Evolutionary conservation across 331 rosid species (phyloP).

Genomic region (Cydonia oblonga): DNA sequence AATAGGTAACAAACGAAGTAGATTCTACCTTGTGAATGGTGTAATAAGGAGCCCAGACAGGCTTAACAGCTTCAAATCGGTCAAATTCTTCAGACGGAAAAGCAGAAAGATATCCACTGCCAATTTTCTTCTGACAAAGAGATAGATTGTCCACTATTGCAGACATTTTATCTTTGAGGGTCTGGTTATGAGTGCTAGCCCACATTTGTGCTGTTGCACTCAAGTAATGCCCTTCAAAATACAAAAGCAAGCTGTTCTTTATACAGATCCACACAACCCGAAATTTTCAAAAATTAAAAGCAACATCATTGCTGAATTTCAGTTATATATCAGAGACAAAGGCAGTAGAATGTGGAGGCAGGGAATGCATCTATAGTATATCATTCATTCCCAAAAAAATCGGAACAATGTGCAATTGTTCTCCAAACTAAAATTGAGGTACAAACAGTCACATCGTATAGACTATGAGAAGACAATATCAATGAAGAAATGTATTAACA

Average conservation of each 20-base stretch:
- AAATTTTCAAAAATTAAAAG: not conserved
- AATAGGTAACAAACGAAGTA: not conserved
- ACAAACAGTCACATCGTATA: not conserved
- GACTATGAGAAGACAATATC: not conserved
- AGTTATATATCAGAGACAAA: not conserved
- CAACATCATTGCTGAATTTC: not conserved
- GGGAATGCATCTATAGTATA: not conserved
- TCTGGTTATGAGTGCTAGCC: conserved; percentile 64
- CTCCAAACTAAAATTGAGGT: not conserved
- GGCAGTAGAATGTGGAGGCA: not conserved
- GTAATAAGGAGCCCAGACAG: conserved; percentile 95
- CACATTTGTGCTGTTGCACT: conserved; percentile 82
- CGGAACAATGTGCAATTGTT: not conserved
- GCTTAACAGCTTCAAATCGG: conserved; percentile 42
- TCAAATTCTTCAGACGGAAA: conserved; percentile 70
- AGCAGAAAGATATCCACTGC: conserved; percentile 84
- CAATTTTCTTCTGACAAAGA: conserved; percentile 57
- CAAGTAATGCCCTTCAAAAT: conserved; percentile 70
- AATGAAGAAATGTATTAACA: not conserved
- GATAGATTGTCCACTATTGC: conserved; percentile 41
- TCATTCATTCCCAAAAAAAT: not conserved
- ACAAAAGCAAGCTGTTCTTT: conserved; percentile 12
- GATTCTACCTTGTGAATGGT: conserved; percentile 88
- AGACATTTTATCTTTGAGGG: conserved; percentile 46
- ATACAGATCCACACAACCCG: not conserved